Conservation (phyloP, 257 asterid genomes). For the Solanum verrucosum region DNA sequence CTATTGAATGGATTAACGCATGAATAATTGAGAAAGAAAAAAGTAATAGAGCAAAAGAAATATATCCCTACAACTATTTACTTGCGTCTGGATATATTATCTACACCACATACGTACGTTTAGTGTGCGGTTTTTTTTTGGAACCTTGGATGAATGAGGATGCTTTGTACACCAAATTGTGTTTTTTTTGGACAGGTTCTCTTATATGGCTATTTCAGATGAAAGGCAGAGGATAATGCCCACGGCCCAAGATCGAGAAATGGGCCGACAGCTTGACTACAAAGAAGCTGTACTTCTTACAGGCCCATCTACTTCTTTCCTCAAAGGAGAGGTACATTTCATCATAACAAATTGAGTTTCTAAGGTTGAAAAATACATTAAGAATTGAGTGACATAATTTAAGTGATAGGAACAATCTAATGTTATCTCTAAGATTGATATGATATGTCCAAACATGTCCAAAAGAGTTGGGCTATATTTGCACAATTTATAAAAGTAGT, state of each 20-base stretch:
- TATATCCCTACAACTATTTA: no score
- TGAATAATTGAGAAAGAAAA: background rate
- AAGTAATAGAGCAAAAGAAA: no score
- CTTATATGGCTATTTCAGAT: slow-evolving; percentile 16
- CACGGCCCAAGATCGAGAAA: background rate
- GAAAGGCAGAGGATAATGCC: slow-evolving; percentile 20
- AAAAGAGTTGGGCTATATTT: background rate
- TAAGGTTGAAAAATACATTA: no score
- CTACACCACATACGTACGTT: background rate
- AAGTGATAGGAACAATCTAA: background rate
- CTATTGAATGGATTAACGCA: background rate
- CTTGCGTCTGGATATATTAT: background rate
- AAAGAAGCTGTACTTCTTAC: slow-evolving; percentile 14
- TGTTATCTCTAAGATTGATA: background rate
- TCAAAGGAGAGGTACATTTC: slow-evolving; percentile 14
- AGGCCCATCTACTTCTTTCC: slow-evolving; percentile 3
- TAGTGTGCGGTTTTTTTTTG: background rate
- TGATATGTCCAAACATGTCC: background rate
- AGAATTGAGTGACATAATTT: background rate
- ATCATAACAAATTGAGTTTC: no score
- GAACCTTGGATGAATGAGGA: background rate
- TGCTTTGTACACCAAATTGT: background rate
- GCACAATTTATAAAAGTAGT: background rate
- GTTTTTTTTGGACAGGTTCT: slow-evolving; percentile 2
- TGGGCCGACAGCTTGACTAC: slow-evolving; percentile 7